Percentiles rank a stretch among this genome's conserved stretches.
These are phyloP conservation scores for Trifolium fragiferum DNA, from an alignment of 306 rosid species.

Conservation along the genomic window DNA sequence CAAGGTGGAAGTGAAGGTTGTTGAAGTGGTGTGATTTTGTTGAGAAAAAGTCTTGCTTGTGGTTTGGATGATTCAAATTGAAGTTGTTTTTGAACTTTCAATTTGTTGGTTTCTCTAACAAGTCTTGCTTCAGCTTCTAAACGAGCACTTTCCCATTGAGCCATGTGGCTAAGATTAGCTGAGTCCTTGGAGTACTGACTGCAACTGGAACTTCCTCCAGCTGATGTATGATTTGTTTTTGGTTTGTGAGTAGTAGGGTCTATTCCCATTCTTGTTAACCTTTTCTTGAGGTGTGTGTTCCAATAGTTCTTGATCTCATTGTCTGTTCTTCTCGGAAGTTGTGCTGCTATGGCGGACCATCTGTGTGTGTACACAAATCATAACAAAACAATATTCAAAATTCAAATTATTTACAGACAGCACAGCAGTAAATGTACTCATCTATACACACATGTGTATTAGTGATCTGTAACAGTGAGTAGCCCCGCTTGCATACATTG, in stretches of 20 bases:
- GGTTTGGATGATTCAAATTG: not conserved
- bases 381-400: not conserved
- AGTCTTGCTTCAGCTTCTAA: slow-evolving; percentile 56
- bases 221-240: slow-evolving; percentile 3
- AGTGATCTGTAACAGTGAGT: no score
- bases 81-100: slow-evolving; percentile 35
- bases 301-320: slow-evolving; percentile 61
- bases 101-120: slow-evolving; percentile 47
- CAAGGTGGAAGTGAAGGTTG: slow-evolving; percentile 42
- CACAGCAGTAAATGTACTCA: not conserved
- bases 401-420: not conserved
- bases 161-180: slow-evolving; percentile 59
- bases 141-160: slow-evolving; percentile 64
- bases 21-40: slow-evolving; percentile 36
- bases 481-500: no score
- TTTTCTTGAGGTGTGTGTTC: slow-evolving; percentile 64
- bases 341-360: slow-evolving; percentile 64
- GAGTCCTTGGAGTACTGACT: slow-evolving; percentile 25
- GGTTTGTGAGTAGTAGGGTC: slow-evolving; percentile 60
- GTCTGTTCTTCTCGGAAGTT: slow-evolving; percentile 56
- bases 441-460: not conserved
- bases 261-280: slow-evolving; percentile 53
- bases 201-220: not conserved
- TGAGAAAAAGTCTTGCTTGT: slow-evolving; percentile 41
- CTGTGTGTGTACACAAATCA: slow-evolving; percentile 17